These are phyloP conservation scores for Wallacemonas collosoma DNA, from an alignment of 208 protist species.

Conservation along the genomic window DNA sequence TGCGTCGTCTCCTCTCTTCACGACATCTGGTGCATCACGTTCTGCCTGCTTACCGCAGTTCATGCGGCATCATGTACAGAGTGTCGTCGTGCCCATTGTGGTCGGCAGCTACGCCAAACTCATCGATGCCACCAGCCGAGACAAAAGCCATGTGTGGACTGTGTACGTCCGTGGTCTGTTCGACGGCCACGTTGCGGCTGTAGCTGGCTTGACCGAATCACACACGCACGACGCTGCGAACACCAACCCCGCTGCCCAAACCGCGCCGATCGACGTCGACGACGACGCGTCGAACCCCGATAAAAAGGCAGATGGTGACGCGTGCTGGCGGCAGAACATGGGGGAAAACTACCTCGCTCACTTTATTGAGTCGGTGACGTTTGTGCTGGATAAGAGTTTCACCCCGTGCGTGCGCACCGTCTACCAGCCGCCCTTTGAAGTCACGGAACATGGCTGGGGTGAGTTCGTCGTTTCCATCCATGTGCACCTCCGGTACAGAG, in stretches of 20 bases:
- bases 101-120: slow-evolving; percentile 75
- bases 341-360: slow-evolving; percentile 63
- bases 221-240: not conserved
- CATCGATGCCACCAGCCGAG: slow-evolving; percentile 60
- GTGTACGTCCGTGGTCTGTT: slow-evolving; percentile 89
- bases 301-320: too few relatives aligned
- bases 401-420: slow-evolving; percentile 66
- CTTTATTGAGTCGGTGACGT: slow-evolving; percentile 80
- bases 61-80: not conserved
- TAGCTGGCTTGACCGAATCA: slow-evolving; percentile 11
- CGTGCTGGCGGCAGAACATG: too few relatives aligned
- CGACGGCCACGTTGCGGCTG: slow-evolving; percentile 48
- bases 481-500: slow-evolving; percentile 53
- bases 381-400: slow-evolving; percentile 82
- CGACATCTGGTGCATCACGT: too few relatives aligned
- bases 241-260: not conserved
- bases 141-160: slow-evolving; percentile 83
- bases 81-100: slow-evolving; percentile 59
- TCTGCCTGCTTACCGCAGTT: not conserved
- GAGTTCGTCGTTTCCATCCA: slow-evolving; percentile 87
- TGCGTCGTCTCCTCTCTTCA: too few relatives aligned
- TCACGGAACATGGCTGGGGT: slow-evolving; percentile 86
- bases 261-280: not conserved
- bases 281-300: not conserved
- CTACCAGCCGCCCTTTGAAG: slow-evolving; percentile 69